A percentile compares a stretch with the other conserved stretches of the same genome.
Conservation (phyloP, 108 stramenopile species). For the Conticribra weissflogii region DNA sequence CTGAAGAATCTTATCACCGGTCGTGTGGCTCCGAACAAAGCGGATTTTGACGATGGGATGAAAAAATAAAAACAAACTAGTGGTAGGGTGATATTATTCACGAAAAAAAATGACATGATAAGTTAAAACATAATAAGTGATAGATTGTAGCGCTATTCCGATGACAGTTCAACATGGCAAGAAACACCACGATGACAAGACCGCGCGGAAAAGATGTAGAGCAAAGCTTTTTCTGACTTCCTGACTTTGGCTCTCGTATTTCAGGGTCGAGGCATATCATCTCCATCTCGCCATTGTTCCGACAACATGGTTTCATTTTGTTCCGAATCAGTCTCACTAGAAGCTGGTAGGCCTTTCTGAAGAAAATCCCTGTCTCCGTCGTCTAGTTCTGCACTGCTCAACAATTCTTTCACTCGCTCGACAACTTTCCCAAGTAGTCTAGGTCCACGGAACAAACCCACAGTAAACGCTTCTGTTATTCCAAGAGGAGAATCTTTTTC, state of each 20-base stretch:
- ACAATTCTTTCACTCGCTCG: constrained; percentile 67
- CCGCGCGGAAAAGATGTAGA: neutral
- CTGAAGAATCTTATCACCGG: constrained; percentile 43
- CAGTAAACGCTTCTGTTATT: constrained; percentile 66
- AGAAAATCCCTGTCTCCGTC: constrained; percentile 30
- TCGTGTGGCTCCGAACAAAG: constrained; percentile 1
- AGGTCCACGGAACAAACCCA: constrained; percentile 73
- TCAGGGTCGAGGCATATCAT: neutral
- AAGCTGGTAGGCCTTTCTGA: constrained; percentile 4
- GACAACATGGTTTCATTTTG: neutral
- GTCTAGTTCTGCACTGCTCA: constrained; percentile 58
- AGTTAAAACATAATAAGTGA: no score
- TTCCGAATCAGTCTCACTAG: neutral
- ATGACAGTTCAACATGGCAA: no score
- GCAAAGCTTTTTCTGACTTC: neutral
- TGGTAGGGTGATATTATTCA: neutral
- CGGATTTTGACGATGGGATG: neutral
- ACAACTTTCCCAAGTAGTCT: constrained; percentile 57
- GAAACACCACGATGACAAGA: no score
- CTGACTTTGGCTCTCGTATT: no score
- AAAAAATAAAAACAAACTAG: neutral
- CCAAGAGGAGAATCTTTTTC: constrained; percentile 59
- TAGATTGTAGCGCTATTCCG: no score
- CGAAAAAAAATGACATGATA: no score
- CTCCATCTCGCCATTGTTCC: neutral